Conservation (phyloP, 2,329 filamentous ascomycete species). For the Aspergillus ibericus region DNA sequence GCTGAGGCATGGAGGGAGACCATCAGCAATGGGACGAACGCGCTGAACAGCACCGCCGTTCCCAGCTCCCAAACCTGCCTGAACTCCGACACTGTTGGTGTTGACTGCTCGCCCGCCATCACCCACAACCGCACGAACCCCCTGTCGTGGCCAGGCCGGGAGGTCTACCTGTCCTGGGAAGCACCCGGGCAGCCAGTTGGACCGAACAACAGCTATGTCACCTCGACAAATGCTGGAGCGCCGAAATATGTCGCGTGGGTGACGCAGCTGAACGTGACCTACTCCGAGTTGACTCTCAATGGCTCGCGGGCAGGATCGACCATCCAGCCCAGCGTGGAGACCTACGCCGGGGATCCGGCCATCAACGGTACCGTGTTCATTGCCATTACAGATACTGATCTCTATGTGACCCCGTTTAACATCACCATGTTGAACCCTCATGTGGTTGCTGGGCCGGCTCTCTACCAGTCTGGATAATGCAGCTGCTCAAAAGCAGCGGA, state of each 20-base stretch:
- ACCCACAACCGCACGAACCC: constrained; percentile 68
- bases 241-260: constrained; percentile 75
- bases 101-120: constrained; percentile 63
- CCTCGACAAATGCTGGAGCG: constrained; percentile 55
- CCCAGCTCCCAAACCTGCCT: constrained; percentile 55
- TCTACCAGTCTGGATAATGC: constrained; percentile 82
- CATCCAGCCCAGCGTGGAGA: constrained; percentile 69
- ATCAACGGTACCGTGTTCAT: constrained; percentile 80
- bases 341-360: constrained; percentile 66
- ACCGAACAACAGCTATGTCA: constrained; percentile 81
- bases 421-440: constrained; percentile 72
- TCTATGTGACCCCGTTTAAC: constrained; percentile 75
- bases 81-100: constrained; percentile 51
- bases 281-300: constrained; percentile 57
- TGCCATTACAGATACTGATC: constrained; percentile 68
- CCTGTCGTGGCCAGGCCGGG: constrained; percentile 71
- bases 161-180: constrained; percentile 73
- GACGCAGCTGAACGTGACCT: constrained; percentile 73
- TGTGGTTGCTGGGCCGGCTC: constrained; percentile 66
- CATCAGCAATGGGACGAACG: constrained; percentile 37
- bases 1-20: constrained; percentile 65
- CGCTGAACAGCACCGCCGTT: constrained; percentile 39
- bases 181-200: constrained; percentile 66
- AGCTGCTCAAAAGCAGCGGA: no score
- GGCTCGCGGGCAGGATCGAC: constrained; percentile 62